phyloP scores from a whole-genome alignment of 2,329 filamentous ascomycete genomes.

The Ascochyta koolunga region DNA sequence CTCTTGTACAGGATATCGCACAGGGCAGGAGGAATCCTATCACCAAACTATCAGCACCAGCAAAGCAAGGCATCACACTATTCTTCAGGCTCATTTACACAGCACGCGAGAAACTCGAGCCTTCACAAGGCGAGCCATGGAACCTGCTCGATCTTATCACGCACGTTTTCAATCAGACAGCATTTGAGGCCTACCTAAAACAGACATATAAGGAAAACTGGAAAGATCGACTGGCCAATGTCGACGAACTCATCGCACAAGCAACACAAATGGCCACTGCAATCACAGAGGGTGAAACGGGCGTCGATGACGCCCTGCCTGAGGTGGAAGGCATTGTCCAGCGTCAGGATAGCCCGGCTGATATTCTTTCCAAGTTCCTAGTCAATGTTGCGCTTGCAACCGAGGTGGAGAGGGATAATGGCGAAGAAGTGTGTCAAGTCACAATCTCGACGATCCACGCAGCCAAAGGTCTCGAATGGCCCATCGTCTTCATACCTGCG shows the following conservation, averaged over 20 bases:
- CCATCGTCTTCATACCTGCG: conserved; percentile 88
- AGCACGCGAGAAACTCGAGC: conserved; percentile 60
- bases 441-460: conserved; percentile 97
- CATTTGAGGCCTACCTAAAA: conserved; percentile 76
- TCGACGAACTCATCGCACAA: conserved; percentile 84
- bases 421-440: conserved; percentile 66
- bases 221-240: conserved; percentile 82
- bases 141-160: conserved; percentile 59
- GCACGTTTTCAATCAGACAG: conserved; percentile 67
- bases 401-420: conserved; percentile 70
- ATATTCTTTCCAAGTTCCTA: conserved; percentile 79
- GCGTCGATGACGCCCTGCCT: conserved; percentile 61
- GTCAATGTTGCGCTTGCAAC: conserved; percentile 80
- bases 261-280: conserved; percentile 71
- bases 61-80: conserved; percentile 62
- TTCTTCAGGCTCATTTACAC: conserved; percentile 67
- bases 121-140: conserved; percentile 47
- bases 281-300: conserved; percentile 48
- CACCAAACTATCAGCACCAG: conserved; percentile 61
- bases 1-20: conserved; percentile 66
- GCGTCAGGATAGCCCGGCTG: conserved; percentile 58
- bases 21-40: conserved; percentile 59
- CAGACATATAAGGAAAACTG: conserved; percentile 67
- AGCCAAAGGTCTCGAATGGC: conserved; percentile 96
- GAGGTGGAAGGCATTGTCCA: conserved; percentile 75